A percentile compares a stretch with the other conserved stretches of the same genome.
Conservation (phyloP, 176 grass and related monocot species). For the Triticum aestivum region IWGSC_CS_RefSeq_v2.1 NC_057806.1:661469089-661469588, state of each 20-base stretch:
- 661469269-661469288: conserved; percentile 4
- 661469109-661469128: background rate
- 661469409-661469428: conserved; percentile 54
- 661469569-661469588: conserved; percentile 28
- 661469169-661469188: conserved; percentile 1
- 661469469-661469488: conserved; percentile 93
- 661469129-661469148: conserved; percentile 19
- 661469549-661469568: conserved; percentile 9
- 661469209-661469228: background rate
- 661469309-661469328: conserved; percentile 4
- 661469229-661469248: background rate
- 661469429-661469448: conserved; percentile 50
- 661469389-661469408: background rate
- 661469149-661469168: background rate
- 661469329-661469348: conserved; percentile 4
- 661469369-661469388: background rate
- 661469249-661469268: background rate
- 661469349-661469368: conserved; percentile 25
- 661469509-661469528: conserved; percentile 52
- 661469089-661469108: background rate
- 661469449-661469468: conserved; percentile 93
- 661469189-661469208: conserved; percentile 23
- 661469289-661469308: conserved; percentile 15
- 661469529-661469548: conserved; percentile 40
- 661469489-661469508: conserved; percentile 93